Evolutionary conservation across 305 asterid species (phyloP).

Genomic region (Fraxinus paxiana): DNA sequence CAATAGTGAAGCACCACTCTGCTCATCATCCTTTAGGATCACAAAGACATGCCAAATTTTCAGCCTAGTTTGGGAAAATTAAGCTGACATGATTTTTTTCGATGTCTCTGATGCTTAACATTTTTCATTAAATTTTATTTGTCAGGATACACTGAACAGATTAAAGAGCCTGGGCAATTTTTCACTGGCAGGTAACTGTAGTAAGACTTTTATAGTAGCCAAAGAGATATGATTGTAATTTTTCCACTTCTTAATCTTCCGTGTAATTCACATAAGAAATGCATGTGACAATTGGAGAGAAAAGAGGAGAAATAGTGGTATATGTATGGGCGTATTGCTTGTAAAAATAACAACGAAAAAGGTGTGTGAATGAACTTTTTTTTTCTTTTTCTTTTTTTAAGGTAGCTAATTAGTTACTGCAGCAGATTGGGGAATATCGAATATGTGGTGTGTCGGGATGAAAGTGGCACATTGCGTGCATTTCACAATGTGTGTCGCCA

Average conservation of each 20-base stretch:
- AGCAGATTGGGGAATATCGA: conserved; percentile 76
- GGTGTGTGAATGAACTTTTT: conserved; percentile 4
- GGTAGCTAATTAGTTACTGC: conserved; percentile 16
- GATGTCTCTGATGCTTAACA: background rate
- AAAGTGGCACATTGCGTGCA: conserved; percentile 50
- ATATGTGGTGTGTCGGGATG: conserved; percentile 74
- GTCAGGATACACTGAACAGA: conserved; percentile 60
- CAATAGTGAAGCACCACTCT: background rate
- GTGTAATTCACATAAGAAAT: background rate
- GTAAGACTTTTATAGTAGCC: background rate
- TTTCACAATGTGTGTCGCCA: conserved; percentile 94
- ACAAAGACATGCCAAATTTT: background rate
- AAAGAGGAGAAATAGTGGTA: background rate
- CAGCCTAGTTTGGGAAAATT: background rate
- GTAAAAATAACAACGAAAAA: background rate
- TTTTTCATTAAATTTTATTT: conserved; percentile 14
- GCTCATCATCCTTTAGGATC: background rate
- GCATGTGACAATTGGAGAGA: background rate
- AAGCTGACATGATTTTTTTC: background rate
- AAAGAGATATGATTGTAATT: background rate
- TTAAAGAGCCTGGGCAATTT: conserved; percentile 55
- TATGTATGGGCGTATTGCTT: background rate
- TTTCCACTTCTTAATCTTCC: background rate
- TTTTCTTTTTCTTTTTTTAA: background rate
- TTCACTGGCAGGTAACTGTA: conserved; percentile 75